phyloP scores from a whole-genome alignment of 805 yeast species.

The Isabelozyma gotoi region DNA sequence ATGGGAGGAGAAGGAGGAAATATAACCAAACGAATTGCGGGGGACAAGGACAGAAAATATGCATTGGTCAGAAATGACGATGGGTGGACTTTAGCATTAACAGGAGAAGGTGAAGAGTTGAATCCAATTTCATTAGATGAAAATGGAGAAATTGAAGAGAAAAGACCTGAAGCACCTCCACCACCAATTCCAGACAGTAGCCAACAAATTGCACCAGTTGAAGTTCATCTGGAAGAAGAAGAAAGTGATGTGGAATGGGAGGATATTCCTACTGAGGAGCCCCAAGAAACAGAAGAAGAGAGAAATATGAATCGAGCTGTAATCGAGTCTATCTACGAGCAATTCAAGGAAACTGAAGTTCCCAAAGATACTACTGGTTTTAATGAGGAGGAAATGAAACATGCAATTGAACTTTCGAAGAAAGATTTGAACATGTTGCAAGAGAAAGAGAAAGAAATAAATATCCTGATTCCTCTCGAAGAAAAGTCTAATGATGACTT shows the following conservation, averaged over 20 bases:
- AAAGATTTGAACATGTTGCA: slow-evolving; percentile 34
- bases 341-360: slow-evolving; percentile 15
- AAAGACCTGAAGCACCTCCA: not conserved
- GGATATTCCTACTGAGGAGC: slow-evolving; percentile 54
- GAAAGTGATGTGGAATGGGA: slow-evolving; percentile 64
- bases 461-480: not conserved
- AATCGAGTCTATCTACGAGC: slow-evolving; percentile 36
- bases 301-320: slow-evolving; percentile 26
- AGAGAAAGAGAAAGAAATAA: slow-evolving; percentile 21
- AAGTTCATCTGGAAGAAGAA: slow-evolving; percentile 8
- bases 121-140: slow-evolving; percentile 54
- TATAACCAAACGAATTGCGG: slow-evolving; percentile 65
- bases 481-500: not conserved
- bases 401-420: slow-evolving; percentile 50
- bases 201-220: not conserved
- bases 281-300: slow-evolving; percentile 25
- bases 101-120: slow-evolving; percentile 37
- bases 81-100: slow-evolving; percentile 79
- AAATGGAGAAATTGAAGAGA: slow-evolving; percentile 21
- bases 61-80: slow-evolving; percentile 70
- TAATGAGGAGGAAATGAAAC: slow-evolving; percentile 38
- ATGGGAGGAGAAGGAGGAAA: slow-evolving; percentile 57
- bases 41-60: slow-evolving; percentile 78
- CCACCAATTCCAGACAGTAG: not conserved
- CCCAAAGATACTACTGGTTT: slow-evolving; percentile 7